Evolutionary conservation across 352 stramenopile genomes (phyloP).

Genomic region (Pythium scleroteichum): DNA sequence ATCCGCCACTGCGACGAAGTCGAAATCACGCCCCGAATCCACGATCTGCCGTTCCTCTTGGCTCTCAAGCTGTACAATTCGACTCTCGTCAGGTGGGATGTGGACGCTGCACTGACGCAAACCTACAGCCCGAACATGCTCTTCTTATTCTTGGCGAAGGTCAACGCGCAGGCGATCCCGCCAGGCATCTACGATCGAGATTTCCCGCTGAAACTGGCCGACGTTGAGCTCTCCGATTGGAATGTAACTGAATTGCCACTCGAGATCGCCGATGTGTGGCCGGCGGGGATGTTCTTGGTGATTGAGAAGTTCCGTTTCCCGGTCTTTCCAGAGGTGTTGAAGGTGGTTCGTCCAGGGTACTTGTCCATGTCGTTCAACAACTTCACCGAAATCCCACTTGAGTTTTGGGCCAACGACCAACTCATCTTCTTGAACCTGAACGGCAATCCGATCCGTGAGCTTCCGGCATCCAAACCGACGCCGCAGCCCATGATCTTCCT

Average conservation of each 20-base stretch:
- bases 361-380: constrained; percentile 25
- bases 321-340: neutral
- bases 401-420: constrained; percentile 14
- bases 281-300: constrained; percentile 1
- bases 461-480: neutral
- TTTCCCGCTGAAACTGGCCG: constrained; percentile 10
- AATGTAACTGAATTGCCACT: constrained; percentile 4
- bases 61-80: constrained; percentile 31
- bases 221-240: constrained; percentile 3
- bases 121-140: constrained; percentile 13
- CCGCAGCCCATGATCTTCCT: neutral
- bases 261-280: constrained; percentile 4
- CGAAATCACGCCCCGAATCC: constrained; percentile 12
- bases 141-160: constrained; percentile 18
- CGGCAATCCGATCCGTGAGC: constrained; percentile 15
- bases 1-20: constrained; percentile 14
- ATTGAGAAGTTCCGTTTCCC: constrained; percentile 15
- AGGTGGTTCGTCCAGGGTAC: constrained; percentile 1
- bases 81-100: constrained; percentile 23
- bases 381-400: constrained; percentile 10
- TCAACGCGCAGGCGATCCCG: neutral
- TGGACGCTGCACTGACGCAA: constrained; percentile 21
- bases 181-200: constrained; percentile 1
- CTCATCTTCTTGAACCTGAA: constrained; percentile 13
- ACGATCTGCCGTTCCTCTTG: constrained; percentile 19